Evolutionary conservation across 345 rosid species (phyloP).

Genomic region (Clausena lansium): DNA sequence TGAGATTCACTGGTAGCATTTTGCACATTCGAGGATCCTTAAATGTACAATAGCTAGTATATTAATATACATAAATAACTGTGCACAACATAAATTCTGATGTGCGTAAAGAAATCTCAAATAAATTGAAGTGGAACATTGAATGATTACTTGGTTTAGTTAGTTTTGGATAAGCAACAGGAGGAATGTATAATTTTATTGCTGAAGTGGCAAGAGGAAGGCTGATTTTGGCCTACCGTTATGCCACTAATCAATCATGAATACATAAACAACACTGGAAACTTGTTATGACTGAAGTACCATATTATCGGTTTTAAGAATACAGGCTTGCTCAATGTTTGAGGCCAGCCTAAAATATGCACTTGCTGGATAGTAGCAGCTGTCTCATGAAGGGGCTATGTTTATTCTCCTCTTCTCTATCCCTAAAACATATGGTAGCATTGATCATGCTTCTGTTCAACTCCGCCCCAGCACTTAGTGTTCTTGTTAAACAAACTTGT

Average conservation of each 20-base stretch:
- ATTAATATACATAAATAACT: not conserved
- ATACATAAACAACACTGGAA: not conserved
- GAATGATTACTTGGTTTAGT: not conserved
- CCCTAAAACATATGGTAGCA: not conserved
- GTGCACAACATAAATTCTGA: not conserved
- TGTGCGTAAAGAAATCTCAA: not conserved
- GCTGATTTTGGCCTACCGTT: not conserved
- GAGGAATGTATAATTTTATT: not conserved
- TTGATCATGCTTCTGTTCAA: not conserved
- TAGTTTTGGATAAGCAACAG: not conserved
- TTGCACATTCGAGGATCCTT: not conserved
- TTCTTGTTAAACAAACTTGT: not conserved
- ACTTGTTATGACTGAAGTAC: not conserved
- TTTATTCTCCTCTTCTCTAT: not conserved
- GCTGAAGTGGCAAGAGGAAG: not conserved
- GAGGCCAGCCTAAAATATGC: not conserved
- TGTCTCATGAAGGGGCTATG: not conserved
- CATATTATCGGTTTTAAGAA: not conserved
- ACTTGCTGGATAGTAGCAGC: not conserved
- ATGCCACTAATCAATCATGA: not conserved
- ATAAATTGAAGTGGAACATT: not conserved
- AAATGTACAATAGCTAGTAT: not conserved
- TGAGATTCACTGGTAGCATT: not conserved
- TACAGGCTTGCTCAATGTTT: not conserved
- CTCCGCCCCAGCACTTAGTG: not conserved